Evolutionary conservation across 148 eudicot genomes (phyloP).

Genomic region (Fagopyrum esculentum): DNA sequence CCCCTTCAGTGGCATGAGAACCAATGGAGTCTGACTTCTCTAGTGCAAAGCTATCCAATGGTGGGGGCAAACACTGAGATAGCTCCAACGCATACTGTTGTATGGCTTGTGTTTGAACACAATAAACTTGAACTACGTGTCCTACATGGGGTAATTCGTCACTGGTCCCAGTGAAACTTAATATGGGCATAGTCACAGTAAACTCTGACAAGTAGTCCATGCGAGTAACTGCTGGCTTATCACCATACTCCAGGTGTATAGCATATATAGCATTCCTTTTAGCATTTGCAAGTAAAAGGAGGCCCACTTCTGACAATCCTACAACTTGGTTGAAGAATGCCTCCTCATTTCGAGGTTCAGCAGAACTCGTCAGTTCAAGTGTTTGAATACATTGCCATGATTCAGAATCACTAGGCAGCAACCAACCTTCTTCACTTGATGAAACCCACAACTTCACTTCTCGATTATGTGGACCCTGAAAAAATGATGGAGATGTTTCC

Average conservation of each 20-base stretch:
- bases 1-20: slow-evolving; percentile 49
- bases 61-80: slow-evolving; percentile 87
- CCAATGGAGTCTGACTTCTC: slow-evolving; percentile 61
- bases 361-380: slow-evolving; percentile 72
- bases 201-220: slow-evolving; percentile 96
- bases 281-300: slow-evolving; percentile 89
- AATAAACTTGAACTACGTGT: slow-evolving; percentile 79
- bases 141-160: slow-evolving; percentile 69
- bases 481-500: slow-evolving; percentile 3
- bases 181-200: slow-evolving; percentile 96
- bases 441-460: slow-evolving; percentile 90
- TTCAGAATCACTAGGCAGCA: slow-evolving; percentile 94
- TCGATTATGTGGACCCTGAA: slow-evolving; percentile 83
- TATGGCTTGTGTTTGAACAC: slow-evolving; percentile 99
- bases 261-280: slow-evolving; percentile 96
- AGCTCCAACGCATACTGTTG: slow-evolving; percentile 96
- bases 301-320: slow-evolving; percentile 77
- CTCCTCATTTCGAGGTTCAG: slow-evolving; percentile 55
- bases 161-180: slow-evolving; percentile 94
- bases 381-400: slow-evolving; percentile 91
- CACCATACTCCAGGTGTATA: slow-evolving; percentile 84
- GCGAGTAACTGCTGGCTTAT: slow-evolving; percentile 65
- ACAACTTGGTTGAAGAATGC: slow-evolving; percentile 92
- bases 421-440: slow-evolving; percentile 95
- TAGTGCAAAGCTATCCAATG: slow-evolving; percentile 42